These are phyloP conservation scores for Beauveria rudraprayagi DNA, from an alignment of 2,329 filamentous ascomycete species.

Conservation along the genomic window DNA sequence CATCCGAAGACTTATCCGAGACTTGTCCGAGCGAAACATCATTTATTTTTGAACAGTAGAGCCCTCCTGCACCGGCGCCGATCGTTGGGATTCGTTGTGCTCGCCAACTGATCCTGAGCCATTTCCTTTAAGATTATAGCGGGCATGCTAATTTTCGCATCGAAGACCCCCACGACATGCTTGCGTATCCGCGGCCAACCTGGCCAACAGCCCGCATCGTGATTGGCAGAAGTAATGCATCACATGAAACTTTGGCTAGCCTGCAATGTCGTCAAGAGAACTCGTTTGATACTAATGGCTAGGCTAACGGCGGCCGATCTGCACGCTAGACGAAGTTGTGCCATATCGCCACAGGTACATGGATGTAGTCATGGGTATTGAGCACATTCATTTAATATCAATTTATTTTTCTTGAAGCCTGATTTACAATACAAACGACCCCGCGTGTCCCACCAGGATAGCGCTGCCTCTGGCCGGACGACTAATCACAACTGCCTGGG, in stretches of 20 bases:
- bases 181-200: background rate
- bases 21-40: too few species aligned
- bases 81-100: background rate
- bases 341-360: background rate
- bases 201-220: background rate
- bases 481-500: slow-evolving; percentile 78
- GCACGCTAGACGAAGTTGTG: background rate
- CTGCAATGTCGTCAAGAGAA: background rate
- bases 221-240: background rate
- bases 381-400: background rate
- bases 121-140: background rate
- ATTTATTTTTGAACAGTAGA: background rate
- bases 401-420: background rate
- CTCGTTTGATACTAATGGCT: background rate
- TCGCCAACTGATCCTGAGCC: background rate
- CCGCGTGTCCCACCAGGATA: slow-evolving; percentile 14
- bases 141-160: background rate
- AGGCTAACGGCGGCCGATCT: background rate
- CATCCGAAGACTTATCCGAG: too few species aligned
- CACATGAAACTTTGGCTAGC: background rate
- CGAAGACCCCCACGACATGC: background rate
- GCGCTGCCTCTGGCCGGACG: slow-evolving; percentile 71
- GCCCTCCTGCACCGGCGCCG: background rate
- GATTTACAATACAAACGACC: slow-evolving; percentile 23
- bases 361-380: background rate